A percentile compares a stretch with the other conserved stretches of the same genome.
These are phyloP conservation scores for Zygosaccharomyces bisporus DNA, from an alignment of 805 yeast genomes.

Conservation along the genomic window DNA sequence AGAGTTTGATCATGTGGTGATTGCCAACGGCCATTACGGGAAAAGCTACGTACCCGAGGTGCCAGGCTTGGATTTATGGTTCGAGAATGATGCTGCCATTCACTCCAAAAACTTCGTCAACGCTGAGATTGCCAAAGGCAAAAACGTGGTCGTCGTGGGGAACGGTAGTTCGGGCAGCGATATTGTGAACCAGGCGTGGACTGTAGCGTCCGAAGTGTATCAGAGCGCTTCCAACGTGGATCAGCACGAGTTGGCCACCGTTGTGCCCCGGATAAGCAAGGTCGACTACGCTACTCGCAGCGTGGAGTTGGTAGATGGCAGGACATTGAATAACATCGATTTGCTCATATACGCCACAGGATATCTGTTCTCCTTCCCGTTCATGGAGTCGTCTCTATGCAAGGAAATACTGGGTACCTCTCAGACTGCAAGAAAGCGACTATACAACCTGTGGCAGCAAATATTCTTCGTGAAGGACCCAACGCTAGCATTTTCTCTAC, in stretches of 20 bases:
- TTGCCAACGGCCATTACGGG: constrained; percentile 45
- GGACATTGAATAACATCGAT: constrained; percentile 34
- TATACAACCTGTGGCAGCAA: constrained; percentile 57
- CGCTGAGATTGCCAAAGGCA: constrained; percentile 33
- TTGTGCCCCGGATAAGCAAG: constrained; percentile 32
- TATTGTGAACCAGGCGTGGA: constrained; percentile 41
- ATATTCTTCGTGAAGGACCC: constrained; percentile 57
- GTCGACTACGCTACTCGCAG: constrained; percentile 27
- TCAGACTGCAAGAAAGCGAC: constrained; percentile 27
- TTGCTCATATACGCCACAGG: constrained; percentile 49
- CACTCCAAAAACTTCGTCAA: constrained; percentile 42
- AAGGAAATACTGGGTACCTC: constrained; percentile 19
- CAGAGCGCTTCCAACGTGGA: constrained; percentile 62
- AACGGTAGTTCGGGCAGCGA: constrained; percentile 44
- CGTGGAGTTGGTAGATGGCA: constrained; percentile 36
- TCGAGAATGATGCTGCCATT: constrained; percentile 30
- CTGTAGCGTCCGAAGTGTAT: constrained; percentile 31
- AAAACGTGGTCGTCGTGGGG: constrained; percentile 40
- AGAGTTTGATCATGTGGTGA: constrained; percentile 39
- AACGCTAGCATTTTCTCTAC: constrained; percentile 57
- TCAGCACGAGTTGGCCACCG: constrained; percentile 10
- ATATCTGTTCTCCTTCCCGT: constrained; percentile 46
- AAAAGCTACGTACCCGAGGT: constrained; percentile 40
- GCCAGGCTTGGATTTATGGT: constrained; percentile 40
- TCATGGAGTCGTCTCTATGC: constrained; percentile 32